Evolutionary conservation across 257 asterid species (phyloP).

Genomic region (Fraxinus anomala): DNA sequence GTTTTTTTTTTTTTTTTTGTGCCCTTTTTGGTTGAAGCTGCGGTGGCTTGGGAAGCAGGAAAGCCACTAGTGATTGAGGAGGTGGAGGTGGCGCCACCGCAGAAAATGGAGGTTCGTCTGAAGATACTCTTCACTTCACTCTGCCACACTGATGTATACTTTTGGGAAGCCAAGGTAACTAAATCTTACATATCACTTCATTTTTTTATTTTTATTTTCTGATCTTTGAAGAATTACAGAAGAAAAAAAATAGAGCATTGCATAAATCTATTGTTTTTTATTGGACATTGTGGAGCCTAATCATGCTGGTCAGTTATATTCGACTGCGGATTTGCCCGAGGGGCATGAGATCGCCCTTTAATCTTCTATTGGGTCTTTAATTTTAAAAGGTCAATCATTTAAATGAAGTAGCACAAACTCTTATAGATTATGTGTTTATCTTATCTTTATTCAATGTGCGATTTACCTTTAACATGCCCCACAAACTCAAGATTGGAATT

Average conservation of each 20-base stretch:
- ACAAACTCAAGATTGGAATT: too few relatives aligned
- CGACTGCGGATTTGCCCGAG: not conserved
- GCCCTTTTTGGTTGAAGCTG: slow-evolving; percentile 46
- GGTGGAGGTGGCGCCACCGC: slow-evolving; percentile 95
- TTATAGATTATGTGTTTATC: too few relatives aligned
- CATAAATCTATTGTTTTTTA: not conserved
- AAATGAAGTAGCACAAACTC: too few relatives aligned
- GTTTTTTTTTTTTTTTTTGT: not conserved
- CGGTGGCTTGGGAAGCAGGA: slow-evolving; percentile 91
- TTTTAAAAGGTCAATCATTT: too few relatives aligned
- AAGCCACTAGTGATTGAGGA: slow-evolving; percentile 89
- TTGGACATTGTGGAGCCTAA: not conserved
- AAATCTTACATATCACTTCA: not conserved
- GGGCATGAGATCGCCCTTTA: too few relatives aligned
- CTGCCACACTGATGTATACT: slow-evolving; percentile 85
- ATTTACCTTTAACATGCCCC: too few relatives aligned
- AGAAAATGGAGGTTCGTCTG: slow-evolving; percentile 81
- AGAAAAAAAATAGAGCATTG: not conserved
- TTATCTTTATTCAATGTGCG: too few relatives aligned
- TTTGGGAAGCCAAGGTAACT: slow-evolving; percentile 90
- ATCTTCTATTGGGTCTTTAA: too few relatives aligned
- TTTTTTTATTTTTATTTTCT: not conserved
- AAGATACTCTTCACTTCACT: slow-evolving; percentile 79
- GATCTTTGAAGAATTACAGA: not conserved
- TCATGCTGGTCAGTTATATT: too few relatives aligned